phyloP scores from a whole-genome alignment of 2,329 filamentous ascomycete species.

The Didymella pomorum region DNA sequence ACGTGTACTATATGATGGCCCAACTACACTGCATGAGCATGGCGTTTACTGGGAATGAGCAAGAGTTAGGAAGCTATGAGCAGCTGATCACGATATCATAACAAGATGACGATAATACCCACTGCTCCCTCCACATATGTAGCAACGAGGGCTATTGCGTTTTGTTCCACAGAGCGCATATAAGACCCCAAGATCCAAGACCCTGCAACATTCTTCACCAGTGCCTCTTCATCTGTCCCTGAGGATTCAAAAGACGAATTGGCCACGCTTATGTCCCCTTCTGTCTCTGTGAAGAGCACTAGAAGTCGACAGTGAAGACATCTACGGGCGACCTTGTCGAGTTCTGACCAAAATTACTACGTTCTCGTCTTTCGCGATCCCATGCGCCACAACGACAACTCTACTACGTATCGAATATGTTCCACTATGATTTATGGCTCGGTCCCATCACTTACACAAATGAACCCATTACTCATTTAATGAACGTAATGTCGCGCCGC shows the following conservation, averaged over 20 bases:
- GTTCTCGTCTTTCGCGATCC: not conserved
- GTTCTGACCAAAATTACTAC: no score
- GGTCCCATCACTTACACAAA: not conserved
- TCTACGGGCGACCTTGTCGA: no score
- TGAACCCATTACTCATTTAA: not conserved
- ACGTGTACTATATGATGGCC: constrained; percentile 35
- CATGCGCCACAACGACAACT: not conserved
- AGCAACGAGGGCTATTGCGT: not conserved
- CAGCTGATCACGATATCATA: not conserved
- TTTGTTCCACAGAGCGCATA: not conserved
- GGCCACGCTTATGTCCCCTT: not conserved
- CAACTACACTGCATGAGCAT: constrained; percentile 32
- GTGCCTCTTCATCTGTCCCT: no score
- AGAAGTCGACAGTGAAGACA: not conserved
- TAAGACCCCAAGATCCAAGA: not conserved
- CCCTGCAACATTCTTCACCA: not conserved
- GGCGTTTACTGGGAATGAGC: constrained; percentile 27
- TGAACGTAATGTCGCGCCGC: not conserved
- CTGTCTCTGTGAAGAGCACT: not conserved
- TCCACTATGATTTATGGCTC: not conserved
- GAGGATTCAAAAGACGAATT: no score
- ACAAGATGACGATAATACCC: constrained; percentile 7
- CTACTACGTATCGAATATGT: not conserved
- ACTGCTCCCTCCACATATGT: not conserved
- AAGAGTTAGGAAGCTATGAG: not conserved